Evolutionary conservation across 169 alveolate species (phyloP), one percentile per base, ranked within the genome.

Genomic region (Plasmodium malariae): DNA sequence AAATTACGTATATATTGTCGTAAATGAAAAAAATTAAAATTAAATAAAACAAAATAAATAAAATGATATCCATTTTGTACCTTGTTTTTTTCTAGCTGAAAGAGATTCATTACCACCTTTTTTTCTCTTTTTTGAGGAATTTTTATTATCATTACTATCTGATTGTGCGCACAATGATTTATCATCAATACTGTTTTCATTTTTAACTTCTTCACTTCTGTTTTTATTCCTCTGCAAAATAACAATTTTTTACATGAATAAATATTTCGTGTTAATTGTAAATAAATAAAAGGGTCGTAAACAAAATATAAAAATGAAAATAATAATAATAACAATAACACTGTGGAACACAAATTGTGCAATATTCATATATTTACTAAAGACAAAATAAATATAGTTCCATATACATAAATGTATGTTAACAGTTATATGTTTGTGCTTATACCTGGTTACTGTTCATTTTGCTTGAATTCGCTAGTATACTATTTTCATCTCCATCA

Each of bases 61-160:
- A 73, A 73, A 7, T 28, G 55, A 54, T 57, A 19, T 28, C 19
- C 17, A 1, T 45, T 73, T 30, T n/a, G 30, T 65, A 80, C 90
- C 90, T 80, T 80, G 90, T 80, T 68, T 80, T 63, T 80, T 80
- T 57, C 72, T 65, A 80, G 80, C 72, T 12, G 90, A 65, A 24
- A 67, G 54, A 12, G 57, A 12, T 34, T 80, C 90, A 37, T 21
- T 37, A 11, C 28, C 65, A 65, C 40, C 67, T n/a, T 37, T 49
- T 68, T 80, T 80, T 57, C 90, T 80, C 57, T 67, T 80, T 80
- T 80, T 80, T 17, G 90, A 80, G 3, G 80, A 67, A 49, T 32
- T 49, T 80, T 57, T 80, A n/a, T n/a, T n/a, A 80, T 80, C 83
- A 14, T 63, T 67, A 59, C 37, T 67, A 51, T 80, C 83, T 24